Evolutionary conservation across 345 rosid species (phyloP).

Genomic region (Eucalyptus regnans): DNA sequence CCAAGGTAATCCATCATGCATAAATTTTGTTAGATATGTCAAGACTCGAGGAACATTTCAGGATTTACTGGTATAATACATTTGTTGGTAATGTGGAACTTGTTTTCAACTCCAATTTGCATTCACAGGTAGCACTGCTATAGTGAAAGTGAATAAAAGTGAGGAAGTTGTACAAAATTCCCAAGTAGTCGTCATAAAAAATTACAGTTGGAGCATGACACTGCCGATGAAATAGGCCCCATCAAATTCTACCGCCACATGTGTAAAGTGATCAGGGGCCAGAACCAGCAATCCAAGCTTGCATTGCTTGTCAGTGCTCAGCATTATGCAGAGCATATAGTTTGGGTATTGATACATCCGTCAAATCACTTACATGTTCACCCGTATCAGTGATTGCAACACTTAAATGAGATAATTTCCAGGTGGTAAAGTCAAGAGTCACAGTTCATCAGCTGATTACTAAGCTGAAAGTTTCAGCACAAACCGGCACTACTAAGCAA

Average conservation of each 20-base stretch:
- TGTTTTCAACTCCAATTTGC: neutral
- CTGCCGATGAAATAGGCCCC: neutral
- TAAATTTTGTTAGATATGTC: neutral
- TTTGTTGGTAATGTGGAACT: neutral
- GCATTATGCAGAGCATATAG: neutral
- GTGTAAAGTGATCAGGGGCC: neutral
- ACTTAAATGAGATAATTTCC: neutral
- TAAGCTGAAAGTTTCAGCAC: neutral
- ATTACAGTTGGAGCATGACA: neutral
- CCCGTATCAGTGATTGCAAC: neutral
- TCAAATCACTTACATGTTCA: neutral
- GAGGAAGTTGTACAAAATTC: neutral
- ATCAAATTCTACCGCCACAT: neutral
- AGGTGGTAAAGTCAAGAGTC: neutral
- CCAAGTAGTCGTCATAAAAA: neutral
- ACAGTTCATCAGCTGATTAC: neutral
- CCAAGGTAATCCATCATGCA: neutral
- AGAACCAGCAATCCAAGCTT: neutral
- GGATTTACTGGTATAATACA: neutral
- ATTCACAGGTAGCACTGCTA: neutral
- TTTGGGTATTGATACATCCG: neutral
- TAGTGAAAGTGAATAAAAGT: neutral
- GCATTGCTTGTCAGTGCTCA: neutral
- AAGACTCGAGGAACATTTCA: neutral
- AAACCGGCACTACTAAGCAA: neutral